These are phyloP conservation scores for Noccaea bulbosa DNA, from an alignment of 345 rosid species.

Conservation along the genomic window DNA sequence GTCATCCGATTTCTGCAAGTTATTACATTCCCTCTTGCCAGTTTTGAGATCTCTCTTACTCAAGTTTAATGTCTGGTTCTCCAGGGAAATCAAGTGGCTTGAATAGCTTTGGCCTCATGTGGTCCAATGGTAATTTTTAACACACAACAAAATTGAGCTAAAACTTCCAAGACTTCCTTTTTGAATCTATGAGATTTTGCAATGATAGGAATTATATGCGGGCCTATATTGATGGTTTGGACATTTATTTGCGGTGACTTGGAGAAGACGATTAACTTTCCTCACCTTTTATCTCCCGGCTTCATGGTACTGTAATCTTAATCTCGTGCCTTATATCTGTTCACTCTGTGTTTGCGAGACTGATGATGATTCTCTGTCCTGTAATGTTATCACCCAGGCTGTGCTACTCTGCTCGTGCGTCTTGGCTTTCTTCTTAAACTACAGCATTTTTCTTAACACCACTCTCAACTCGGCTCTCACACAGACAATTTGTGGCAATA, in stretches of 20 bases:
- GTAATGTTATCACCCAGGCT: constrained; percentile 52
- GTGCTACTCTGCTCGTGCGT: constrained; percentile 77
- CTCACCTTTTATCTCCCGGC: constrained; percentile 70
- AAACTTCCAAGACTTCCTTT: constrained; percentile 13
- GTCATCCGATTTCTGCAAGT: constrained; percentile 19
- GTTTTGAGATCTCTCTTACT: constrained; percentile 10
- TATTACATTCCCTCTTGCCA: constrained; percentile 1
- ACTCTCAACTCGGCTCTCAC: constrained; percentile 96
- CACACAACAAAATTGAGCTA: constrained; percentile 1
- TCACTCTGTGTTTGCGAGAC: constrained; percentile 1
- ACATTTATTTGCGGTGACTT: constrained; percentile 81
- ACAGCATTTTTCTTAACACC: constrained; percentile 91
- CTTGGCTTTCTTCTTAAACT: constrained; percentile 95
- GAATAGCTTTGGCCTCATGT: constrained; percentile 98
- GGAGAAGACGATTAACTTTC: constrained; percentile 65
- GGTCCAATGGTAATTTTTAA: constrained; percentile 81
- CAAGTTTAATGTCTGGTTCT: constrained; percentile 24
- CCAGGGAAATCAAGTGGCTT: constrained; percentile 97
- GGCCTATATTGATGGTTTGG: constrained; percentile 85
- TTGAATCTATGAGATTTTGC: constrained; percentile 37
- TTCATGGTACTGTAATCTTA: constrained; percentile 63
- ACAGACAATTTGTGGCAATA: constrained; percentile 94
- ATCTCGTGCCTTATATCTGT: neutral
- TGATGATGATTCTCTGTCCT: constrained; percentile 13
- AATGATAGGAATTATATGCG: constrained; percentile 70